phyloP scores from a whole-genome alignment of 2,329 filamentous ascomycete genomes.

The Amesomyces nigricolor region DNA sequence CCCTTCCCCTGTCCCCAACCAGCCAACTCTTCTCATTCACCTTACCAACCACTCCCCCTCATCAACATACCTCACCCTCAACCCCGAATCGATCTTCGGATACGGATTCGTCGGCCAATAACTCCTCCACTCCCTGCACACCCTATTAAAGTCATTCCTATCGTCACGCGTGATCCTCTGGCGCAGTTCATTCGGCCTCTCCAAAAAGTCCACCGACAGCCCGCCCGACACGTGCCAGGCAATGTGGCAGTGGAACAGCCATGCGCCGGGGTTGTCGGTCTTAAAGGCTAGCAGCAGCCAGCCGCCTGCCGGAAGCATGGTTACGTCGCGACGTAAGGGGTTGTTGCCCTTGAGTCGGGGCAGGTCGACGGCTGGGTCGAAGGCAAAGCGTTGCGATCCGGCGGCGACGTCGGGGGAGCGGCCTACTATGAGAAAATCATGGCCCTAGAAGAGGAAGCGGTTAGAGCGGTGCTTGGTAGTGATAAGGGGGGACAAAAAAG shows the following conservation, averaged over 20 bases:
- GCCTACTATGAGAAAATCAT: constrained; percentile 34
- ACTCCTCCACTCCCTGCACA: constrained; percentile 24
- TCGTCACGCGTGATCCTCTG: constrained; percentile 13
- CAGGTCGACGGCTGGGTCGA: constrained; percentile 29
- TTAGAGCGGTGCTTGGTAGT: constrained; percentile 14
- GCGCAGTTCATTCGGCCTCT: constrained; percentile 23
- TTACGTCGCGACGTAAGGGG: constrained; percentile 44
- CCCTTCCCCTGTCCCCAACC: background rate
- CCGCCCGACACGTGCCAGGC: constrained; percentile 46
- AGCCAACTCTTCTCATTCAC: background rate
- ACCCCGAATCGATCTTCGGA: constrained; percentile 24
- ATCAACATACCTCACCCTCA: constrained; percentile 16
- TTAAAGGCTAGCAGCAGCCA: constrained; percentile 44
- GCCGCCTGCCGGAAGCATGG: constrained; percentile 39
- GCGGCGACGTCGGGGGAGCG: constrained; percentile 24
- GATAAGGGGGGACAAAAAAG: background rate
- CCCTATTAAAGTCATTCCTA: constrained; percentile 25
- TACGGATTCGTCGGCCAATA: constrained; percentile 24
- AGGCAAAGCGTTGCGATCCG: constrained; percentile 19
- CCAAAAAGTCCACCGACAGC: constrained; percentile 48
- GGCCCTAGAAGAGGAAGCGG: constrained; percentile 27
- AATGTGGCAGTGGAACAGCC: constrained; percentile 47
- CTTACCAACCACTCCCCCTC: constrained; percentile 24
- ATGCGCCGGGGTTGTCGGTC: constrained; percentile 46
- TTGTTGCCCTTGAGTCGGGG: constrained; percentile 34